Evolutionary conservation across 441 rosid genomes (phyloP).

Genomic region (Arabidopsis lyrata): DNA sequence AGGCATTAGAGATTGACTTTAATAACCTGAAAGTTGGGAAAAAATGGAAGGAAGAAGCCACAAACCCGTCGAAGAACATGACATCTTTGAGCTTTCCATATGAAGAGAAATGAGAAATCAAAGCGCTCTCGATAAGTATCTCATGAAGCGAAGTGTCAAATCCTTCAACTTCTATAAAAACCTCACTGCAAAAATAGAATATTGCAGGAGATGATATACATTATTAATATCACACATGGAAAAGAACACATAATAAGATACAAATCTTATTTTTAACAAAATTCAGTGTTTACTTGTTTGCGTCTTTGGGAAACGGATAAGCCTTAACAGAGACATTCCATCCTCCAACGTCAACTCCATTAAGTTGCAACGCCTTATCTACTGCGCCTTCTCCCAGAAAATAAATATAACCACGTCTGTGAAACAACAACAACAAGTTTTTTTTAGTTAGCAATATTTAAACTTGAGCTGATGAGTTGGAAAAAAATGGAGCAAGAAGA

Average conservation of each 20-base stretch:
- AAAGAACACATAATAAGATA: too few relatives aligned
- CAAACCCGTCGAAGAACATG: fast-evolving
- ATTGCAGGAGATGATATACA: background rate
- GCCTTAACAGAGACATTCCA: background rate
- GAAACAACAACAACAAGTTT: background rate
- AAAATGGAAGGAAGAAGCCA: background rate
- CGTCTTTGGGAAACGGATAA: background rate
- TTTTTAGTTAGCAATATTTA: too few relatives aligned
- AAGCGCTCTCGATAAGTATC: too few relatives aligned
- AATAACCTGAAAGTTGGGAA: background rate
- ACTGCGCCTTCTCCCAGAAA: slow-evolving; percentile 4
- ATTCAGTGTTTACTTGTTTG: background rate
- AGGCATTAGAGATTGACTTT: too few relatives aligned
- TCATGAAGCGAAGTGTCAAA: background rate
- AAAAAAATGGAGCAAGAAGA: background rate
- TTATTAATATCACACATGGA: background rate
- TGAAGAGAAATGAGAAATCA: background rate
- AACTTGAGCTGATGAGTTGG: background rate
- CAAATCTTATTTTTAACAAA: background rate
- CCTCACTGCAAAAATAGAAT: background rate
- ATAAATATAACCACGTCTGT: background rate
- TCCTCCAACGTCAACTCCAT: background rate
- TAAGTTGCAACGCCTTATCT: background rate
- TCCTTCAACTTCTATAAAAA: background rate
- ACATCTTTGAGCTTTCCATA: background rate